These are phyloP conservation scores for Glonium stellatum DNA, from an alignment of 495 filamentous ascomycete species.

Conservation along the genomic window DNA sequence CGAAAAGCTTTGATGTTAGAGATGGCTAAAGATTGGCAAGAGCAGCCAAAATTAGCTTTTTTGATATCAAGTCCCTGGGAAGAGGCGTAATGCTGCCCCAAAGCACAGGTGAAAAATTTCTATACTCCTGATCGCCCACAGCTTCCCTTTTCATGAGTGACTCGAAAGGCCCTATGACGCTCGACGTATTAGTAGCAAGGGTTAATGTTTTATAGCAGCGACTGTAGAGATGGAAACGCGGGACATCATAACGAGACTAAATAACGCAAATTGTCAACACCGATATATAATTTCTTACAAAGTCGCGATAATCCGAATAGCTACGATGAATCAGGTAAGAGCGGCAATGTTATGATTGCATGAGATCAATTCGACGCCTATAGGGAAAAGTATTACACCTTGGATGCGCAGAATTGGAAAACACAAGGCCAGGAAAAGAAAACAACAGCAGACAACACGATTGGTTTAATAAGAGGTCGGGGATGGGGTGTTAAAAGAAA, in stretches of 20 bases:
- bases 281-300: slow-evolving; percentile 2
- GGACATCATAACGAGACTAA: too few species aligned
- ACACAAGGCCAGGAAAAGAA: slow-evolving; percentile 3
- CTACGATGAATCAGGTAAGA: not conserved
- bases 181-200: not conserved
- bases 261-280: not conserved
- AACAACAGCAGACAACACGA: not conserved
- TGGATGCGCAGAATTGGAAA: slow-evolving; percentile 3
- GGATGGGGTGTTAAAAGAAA: not conserved
- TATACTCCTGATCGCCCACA: not conserved
- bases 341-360: not conserved
- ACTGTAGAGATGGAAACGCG: too few species aligned
- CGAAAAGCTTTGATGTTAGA: too few species aligned
- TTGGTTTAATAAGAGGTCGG: not conserved
- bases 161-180: not conserved
- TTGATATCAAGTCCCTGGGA: too few species aligned
- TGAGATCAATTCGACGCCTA: slow-evolving; percentile 1
- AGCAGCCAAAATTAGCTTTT: too few species aligned
- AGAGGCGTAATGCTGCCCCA: too few species aligned
- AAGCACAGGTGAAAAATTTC: not conserved
- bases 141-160: not conserved
- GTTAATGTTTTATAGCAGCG: not conserved
- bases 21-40: too few species aligned
- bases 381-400: slow-evolving; percentile 6
- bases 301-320: not conserved